Evolutionary conservation across 2,329 filamentous ascomycete species (phyloP).

Genomic region (Fusarium devonianum): DNA sequence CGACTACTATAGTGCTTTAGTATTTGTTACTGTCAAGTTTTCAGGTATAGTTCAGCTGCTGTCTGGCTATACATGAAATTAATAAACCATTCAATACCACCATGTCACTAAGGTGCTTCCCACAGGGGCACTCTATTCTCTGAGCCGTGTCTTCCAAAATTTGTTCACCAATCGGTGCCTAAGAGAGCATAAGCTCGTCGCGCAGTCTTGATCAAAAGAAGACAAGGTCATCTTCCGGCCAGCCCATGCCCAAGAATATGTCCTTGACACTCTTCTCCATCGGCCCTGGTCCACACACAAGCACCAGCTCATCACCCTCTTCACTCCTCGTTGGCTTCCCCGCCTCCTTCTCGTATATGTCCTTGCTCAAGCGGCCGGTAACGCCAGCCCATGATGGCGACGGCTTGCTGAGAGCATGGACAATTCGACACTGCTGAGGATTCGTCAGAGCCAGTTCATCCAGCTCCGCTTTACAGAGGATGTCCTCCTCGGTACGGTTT

Average conservation of each 20-base stretch:
- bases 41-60: background rate
- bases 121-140: too few species aligned
- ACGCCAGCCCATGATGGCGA: slow-evolving; percentile 71
- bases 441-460: slow-evolving; percentile 66
- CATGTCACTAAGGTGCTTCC: background rate
- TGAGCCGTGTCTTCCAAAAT: too few species aligned
- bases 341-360: slow-evolving; percentile 67
- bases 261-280: slow-evolving; percentile 73
- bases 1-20: too few species aligned
- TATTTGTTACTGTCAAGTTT: background rate
- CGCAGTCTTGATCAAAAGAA: slow-evolving; percentile 34
- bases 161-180: too few species aligned
- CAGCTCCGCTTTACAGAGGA: slow-evolving; percentile 78
- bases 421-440: slow-evolving; percentile 64
- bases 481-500: slow-evolving; percentile 79
- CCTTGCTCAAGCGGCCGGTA: slow-evolving; percentile 70
- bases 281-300: slow-evolving; percentile 80
- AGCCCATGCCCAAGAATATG: slow-evolving; percentile 66
- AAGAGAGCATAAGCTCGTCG: too few species aligned
- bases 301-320: slow-evolving; percentile 64
- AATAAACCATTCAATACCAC: slow-evolving; percentile 1
- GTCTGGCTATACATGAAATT: slow-evolving; percentile 6
- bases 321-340: slow-evolving; percentile 47
- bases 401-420: slow-evolving; percentile 74
- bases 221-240: slow-evolving; percentile 52